A percentile compares a stretch with the other conserved stretches of the same genome.
Conservation (phyloP, 345 rosid species). For the Ceriops decandra region DNA sequence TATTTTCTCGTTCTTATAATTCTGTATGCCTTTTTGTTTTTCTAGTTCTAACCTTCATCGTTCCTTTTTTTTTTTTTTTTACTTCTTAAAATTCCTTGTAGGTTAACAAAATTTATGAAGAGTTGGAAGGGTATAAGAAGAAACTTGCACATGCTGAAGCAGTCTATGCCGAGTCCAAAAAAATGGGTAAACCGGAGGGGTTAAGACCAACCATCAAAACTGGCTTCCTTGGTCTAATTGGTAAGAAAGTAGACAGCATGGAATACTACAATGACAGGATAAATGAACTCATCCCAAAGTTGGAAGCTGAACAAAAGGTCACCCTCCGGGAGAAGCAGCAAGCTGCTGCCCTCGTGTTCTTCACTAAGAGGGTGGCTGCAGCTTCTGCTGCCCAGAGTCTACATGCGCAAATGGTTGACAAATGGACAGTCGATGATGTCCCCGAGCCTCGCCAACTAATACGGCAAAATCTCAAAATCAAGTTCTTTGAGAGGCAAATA, state of each 20-base stretch:
- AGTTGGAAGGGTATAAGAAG: constrained; percentile 73
- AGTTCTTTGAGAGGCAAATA: constrained; percentile 44
- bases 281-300: constrained; percentile 42
- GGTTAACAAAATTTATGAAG: constrained; percentile 71
- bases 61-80: not conserved
- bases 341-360: constrained; percentile 68
- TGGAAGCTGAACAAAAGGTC: constrained; percentile 68
- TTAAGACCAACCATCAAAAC: constrained; percentile 56
- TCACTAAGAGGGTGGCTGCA: constrained; percentile 57
- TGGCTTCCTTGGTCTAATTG: constrained; percentile 66
- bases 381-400: constrained; percentile 75
- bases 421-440: constrained; percentile 67
- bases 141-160: constrained; percentile 79
- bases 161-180: constrained; percentile 37
- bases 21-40: not conserved
- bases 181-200: constrained; percentile 37
- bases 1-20: not conserved
- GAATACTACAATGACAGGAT: constrained; percentile 62
- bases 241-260: constrained; percentile 67
- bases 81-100: constrained; percentile 23
- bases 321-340: constrained; percentile 77
- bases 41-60: not conserved
- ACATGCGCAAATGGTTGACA: constrained; percentile 64
- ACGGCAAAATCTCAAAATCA: constrained; percentile 68
- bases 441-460: constrained; percentile 64